Evolutionary conservation across 768 basidiomycete species (phyloP).

Genomic region (Austroboletus festivus): DNA sequence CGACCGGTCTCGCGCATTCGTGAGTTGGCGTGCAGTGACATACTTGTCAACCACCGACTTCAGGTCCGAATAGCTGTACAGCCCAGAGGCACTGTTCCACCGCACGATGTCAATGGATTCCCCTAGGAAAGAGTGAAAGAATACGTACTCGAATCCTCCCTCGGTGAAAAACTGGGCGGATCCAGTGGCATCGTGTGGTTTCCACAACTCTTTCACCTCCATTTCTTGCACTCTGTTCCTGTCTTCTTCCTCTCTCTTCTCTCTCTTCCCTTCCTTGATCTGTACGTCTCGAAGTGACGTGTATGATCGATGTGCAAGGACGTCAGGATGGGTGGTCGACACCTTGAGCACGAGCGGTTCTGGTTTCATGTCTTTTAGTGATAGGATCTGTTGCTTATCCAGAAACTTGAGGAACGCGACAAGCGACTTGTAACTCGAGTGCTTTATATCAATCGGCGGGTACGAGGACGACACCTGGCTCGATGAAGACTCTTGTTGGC

Average conservation of each 20-base stretch:
- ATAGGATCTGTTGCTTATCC: slow-evolving; percentile 72
- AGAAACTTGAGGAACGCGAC: slow-evolving; percentile 73
- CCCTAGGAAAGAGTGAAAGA: too few species aligned
- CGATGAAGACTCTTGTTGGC: slow-evolving; percentile 6
- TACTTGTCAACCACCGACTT: slow-evolving; percentile 59
- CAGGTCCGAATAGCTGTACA: slow-evolving; percentile 60
- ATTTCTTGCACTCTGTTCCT: slow-evolving; percentile 49
- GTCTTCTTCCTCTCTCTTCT: slow-evolving; percentile 49
- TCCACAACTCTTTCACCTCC: slow-evolving; percentile 69
- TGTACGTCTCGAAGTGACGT: slow-evolving; percentile 68
- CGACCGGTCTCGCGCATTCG: slow-evolving; percentile 63
- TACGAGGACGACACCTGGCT: slow-evolving; percentile 28
- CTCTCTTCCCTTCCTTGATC: slow-evolving; percentile 57
- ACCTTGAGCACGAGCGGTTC: slow-evolving; percentile 58
- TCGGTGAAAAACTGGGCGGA: slow-evolving; percentile 61
- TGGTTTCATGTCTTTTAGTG: slow-evolving; percentile 57
- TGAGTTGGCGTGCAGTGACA: slow-evolving; percentile 54
- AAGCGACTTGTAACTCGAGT: slow-evolving; percentile 78
- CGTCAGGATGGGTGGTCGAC: slow-evolving; percentile 52
- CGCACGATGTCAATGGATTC: neutral
- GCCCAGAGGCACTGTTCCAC: slow-evolving; percentile 49
- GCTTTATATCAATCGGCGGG: slow-evolving; percentile 65
- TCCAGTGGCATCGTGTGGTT: slow-evolving; percentile 50
- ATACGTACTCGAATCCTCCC: slow-evolving; percentile 56
- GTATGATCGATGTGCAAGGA: slow-evolving; percentile 49